Evolutionary conservation across 345 rosid genomes (phyloP), one percentile per base, ranked within the genome.

Genomic region (Salix udensis): DNA sequence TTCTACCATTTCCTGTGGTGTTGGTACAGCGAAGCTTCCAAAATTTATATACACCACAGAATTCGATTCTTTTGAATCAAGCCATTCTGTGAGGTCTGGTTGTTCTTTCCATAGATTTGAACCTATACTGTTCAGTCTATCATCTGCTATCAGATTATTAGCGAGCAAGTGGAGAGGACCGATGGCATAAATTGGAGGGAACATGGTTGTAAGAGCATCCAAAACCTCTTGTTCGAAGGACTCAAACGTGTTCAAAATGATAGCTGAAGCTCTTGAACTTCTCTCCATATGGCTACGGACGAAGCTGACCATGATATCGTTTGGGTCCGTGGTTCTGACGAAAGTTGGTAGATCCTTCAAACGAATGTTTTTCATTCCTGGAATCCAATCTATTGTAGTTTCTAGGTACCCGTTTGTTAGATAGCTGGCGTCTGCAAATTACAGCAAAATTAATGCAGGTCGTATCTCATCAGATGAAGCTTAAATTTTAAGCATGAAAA

Each of bases 371-470:
- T 72, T 23, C 53, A 60, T 72, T 5, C 48, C 52, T 12, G 75
- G 75, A 60, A 72, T 37, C 67, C 64, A 71, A 55, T 55, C 67
- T 31, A 72, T n/a, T 1, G 37, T 60, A 34, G 53, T 58, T 31
- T 72, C 75, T 7, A 72, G 37, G n/a, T 72, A 72, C 65, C 75
- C 75, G 15, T 58, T 58, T 21, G 50, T 55, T 23, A 72, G 65
- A 58, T 58, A 72, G 50, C 52, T 72, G 2, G 13, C 65, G 36
- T 55, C 66, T 72, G 75, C 68, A 65, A 12, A 53, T n/a, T 26
- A n/a, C 23, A n/a, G 62, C 10, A n/a, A 8, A 40, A n/a, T 55
- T 55, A 55, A 5, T 55, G 5, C 13, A 23, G 26, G 8, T 55
- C 62, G n/a, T 4, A 53, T 53, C 62, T 55, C 28, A n/a, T 2